Conservation (phyloP, 2,329 filamentous ascomycete genomes). For the Colletotrichum sp. region DNA sequence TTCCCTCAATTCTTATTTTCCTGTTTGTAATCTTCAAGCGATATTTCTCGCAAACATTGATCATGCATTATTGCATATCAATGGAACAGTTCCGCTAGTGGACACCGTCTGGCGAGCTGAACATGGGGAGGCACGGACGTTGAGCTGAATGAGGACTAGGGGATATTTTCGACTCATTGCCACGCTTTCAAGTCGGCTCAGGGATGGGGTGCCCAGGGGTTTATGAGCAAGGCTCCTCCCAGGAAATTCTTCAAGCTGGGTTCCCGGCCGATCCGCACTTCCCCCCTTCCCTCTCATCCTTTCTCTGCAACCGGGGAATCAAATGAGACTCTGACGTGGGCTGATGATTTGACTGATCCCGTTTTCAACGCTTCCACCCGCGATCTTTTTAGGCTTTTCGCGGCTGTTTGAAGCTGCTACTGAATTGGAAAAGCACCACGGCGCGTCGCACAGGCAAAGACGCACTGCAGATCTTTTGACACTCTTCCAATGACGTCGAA, state of each 20-base stretch:
- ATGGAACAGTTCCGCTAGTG: not conserved
- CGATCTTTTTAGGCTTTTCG: not conserved
- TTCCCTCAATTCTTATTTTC: not conserved
- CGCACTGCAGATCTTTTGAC: not conserved
- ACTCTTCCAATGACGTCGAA: not conserved
- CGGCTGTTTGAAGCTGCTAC: not conserved
- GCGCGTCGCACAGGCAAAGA: not conserved
- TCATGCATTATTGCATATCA: not conserved
- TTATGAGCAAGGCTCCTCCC: not conserved
- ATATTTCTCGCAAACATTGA: not conserved
- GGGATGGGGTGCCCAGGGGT: not conserved
- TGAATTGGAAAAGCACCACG: not conserved
- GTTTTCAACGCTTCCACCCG: not conserved
- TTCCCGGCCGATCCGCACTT: slow-evolving; percentile 3
- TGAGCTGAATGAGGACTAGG: not conserved
- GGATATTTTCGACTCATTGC: not conserved
- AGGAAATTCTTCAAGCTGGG: not conserved
- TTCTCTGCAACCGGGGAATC: not conserved
- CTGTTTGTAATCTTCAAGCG: not conserved
- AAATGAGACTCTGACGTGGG: not conserved
- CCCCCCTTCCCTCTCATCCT: not conserved
- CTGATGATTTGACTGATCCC: not conserved
- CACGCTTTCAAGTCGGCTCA: not conserved
- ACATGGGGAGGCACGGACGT: not conserved
- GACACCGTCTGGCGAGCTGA: not conserved